Evolutionary conservation across 495 filamentous ascomycete genomes (phyloP).

Genomic region (Penicillium turbatum): DNA sequence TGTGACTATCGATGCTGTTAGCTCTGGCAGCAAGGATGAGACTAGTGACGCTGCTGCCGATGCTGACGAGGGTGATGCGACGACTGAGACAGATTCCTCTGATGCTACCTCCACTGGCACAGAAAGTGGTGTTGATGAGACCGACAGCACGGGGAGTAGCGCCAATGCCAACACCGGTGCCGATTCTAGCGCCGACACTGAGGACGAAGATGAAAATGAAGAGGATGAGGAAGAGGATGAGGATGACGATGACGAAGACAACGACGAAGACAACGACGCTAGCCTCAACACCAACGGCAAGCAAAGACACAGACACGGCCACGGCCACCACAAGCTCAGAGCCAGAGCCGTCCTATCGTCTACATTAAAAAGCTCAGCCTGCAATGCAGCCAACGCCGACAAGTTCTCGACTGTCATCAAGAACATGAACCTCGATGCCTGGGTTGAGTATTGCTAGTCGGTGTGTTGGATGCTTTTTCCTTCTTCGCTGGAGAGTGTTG

Average conservation of each 20-base stretch:
- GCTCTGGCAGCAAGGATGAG: neutral
- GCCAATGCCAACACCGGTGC: neutral
- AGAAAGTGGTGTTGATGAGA: neutral
- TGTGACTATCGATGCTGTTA: neutral
- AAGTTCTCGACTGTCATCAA: conserved; percentile 12
- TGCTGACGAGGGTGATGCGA: neutral
- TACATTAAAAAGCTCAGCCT: conserved; percentile 1
- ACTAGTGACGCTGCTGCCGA: neutral
- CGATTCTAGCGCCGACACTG: too few species aligned
- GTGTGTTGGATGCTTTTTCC: neutral
- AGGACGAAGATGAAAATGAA: neutral
- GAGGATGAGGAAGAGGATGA: neutral
- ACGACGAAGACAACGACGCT: neutral
- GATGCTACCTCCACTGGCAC: neutral
- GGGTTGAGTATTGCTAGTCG: conserved; percentile 8
- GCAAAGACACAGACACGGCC: neutral
- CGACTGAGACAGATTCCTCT: neutral
- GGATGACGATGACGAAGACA: neutral
- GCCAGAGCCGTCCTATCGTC: neutral
- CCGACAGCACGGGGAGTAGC: neutral
- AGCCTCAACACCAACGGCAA: neutral
- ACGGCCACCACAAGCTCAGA: neutral
- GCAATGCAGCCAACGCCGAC: conserved; percentile 2
- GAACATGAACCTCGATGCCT: conserved; percentile 10
- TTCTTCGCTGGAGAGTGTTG: neutral